Evolutionary conservation across 176 grass and related monocot genomes (phyloP), one percentile per base, ranked within the genome.

Genomic region (Phragmites australis): DNA sequence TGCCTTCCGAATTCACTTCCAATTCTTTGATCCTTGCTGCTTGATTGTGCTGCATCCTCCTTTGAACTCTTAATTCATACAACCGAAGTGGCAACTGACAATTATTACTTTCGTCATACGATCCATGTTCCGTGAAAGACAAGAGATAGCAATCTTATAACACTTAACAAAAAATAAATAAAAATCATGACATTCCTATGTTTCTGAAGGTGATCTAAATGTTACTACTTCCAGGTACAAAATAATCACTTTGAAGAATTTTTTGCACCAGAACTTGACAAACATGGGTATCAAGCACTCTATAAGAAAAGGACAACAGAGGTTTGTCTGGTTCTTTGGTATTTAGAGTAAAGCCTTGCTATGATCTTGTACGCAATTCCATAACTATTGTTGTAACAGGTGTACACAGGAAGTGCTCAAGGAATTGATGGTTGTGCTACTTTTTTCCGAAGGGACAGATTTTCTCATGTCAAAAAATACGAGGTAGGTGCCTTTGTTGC

Each of bases 381-480:
- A 9, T 39, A 57, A 41, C 27, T 21, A 48, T n/a, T 80, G 21
- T 23, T 83, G 31, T 52, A 80, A 64, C 68, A 97, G 90, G 76
- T 91, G 31, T 97, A 89, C 78, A 59, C 54, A 51, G 91, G 93
- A 78, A 91, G 84, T 54, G 81, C 84, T 75, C 82, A 87, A 74
- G 52, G 76, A 22, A 82, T 93, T 73, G 91, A 97, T 85, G 93
- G 93, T 19, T 97, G 93, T 81, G 93, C 93, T 76, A 97, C 91
- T 68, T 97, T 97, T 87, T 97, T 97, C 62, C 91, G 93, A 40
- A 87, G 86, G 74, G 93, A 97, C 68, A 85, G 75, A 48, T 97
- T 97, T 88, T 93, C 88, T 5, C 91, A 93, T 89, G 93, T 97
- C 19, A 97, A 97, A 86, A 97, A 97, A 85, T 97, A 97, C 46